Conservation (phyloP, 805 yeast genomes). For the Saturnispora gosingensis region DNA sequence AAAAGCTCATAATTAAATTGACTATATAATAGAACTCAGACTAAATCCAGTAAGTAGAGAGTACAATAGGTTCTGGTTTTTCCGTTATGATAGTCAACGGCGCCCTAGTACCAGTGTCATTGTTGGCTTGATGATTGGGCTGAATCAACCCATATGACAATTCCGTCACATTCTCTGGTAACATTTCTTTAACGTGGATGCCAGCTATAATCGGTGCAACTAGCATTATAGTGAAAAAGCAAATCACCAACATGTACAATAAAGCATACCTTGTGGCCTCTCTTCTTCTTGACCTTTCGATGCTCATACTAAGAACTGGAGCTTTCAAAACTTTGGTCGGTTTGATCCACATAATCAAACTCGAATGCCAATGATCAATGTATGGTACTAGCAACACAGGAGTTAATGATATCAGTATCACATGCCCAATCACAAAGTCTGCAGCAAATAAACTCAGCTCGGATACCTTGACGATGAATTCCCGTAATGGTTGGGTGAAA, state of each 20-base stretch:
- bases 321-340: slow-evolving; percentile 30
- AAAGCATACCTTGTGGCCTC: slow-evolving; percentile 37
- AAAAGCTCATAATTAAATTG: background rate
- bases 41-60: slow-evolving; percentile 23
- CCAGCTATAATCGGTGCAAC: slow-evolving; percentile 39
- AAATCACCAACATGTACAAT: slow-evolving; percentile 35
- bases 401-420: slow-evolving; percentile 30
- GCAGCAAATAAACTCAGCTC: slow-evolving; percentile 39
- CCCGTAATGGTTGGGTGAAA: slow-evolving; percentile 38
- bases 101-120: slow-evolving; percentile 56
- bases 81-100: slow-evolving; percentile 34
- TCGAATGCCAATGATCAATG: slow-evolving; percentile 39
- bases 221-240: slow-evolving; percentile 33
- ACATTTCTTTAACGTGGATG: slow-evolving; percentile 3
- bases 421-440: slow-evolving; percentile 40
- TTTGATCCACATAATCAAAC: slow-evolving; percentile 41
- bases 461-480: slow-evolving; percentile 34
- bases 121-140: slow-evolving; percentile 50
- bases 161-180: slow-evolving; percentile 13
- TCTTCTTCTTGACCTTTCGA: slow-evolving; percentile 31
- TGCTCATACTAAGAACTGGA: slow-evolving; percentile 33
- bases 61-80: slow-evolving; percentile 19
- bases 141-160: slow-evolving; percentile 37
- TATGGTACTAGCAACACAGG: slow-evolving; percentile 38
- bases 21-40: background rate